Base-by-base conservation (phyloP, 768 basidiomycete species). In the Suillus subaureus region DNA sequence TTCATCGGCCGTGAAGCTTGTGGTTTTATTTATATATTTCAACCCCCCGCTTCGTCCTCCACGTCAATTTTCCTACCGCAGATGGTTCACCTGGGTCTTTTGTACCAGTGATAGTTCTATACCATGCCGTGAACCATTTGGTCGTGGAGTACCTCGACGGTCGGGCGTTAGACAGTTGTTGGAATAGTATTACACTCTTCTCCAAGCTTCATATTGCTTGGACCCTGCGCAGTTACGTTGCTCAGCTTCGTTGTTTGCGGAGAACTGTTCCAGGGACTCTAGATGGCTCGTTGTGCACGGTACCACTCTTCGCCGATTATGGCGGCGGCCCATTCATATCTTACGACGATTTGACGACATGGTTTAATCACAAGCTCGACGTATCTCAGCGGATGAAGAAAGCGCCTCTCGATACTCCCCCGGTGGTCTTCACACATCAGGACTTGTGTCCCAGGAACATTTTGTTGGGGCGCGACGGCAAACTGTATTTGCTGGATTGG, bases 201-300 rank as follows among this genome's bases (percentile, higher is more conserved):
- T 68, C 64, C 54, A 71, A 72, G 63, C 68, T 76, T 39, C 68
- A 68, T 33, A 67, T 78, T 31, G 76, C 74, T 2, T 76, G 70
- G 61, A 74, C 73, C 7, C 61, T 78, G 21, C 73, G 78, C 2
- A 47, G 71, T n/a, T 79, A 77, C 61, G 42, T 78, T 8, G 57
- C 61, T 28, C 73, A 75, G 61, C 72, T 78, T 18, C 72, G 72
- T 15, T 23, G 43, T 23, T 6, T 72, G 58, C 35, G 58, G 11
- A 37, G 28, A 12, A 1, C 21, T 37, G 28, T 39, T 60, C 58
- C 58, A 28, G 58, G 58, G 2, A 60, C 58, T 15, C 35, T 60
- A 11, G 7, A 60, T 60, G 37, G 37, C 2, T 6, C 16, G 3
- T 3, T 4, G 9, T 60, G 58, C 42, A 43, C n/a, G 42, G 57